phyloP scores from a whole-genome alignment of 108 stramenopile species.

The Cyclostephanos tholiformis region DNA sequence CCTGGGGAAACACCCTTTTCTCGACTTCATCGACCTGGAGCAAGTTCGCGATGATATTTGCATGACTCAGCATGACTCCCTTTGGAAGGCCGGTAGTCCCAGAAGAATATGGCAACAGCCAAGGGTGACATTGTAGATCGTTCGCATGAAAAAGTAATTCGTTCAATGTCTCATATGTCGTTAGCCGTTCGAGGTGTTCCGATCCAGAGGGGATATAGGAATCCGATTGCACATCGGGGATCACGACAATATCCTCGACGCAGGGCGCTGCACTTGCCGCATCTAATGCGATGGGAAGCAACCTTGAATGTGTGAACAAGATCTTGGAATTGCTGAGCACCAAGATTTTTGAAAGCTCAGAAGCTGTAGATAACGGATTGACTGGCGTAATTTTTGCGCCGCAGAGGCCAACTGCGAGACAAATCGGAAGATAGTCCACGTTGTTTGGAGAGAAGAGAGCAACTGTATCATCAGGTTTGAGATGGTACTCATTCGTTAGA shows the following conservation, averaged over 20 bases:
- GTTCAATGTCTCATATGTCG: conserved; percentile 32
- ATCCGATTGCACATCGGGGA: conserved; percentile 62
- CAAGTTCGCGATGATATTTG: conserved; percentile 82
- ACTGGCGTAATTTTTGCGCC: conserved; percentile 85
- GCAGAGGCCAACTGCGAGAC: conserved; percentile 69
- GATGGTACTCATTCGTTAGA: conserved; percentile 53
- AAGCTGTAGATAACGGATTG: conserved; percentile 79
- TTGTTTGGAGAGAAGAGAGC: conserved; percentile 89
- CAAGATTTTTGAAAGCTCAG: conserved; percentile 71
- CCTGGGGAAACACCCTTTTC: conserved; percentile 48
- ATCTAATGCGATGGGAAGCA: conserved; percentile 70
- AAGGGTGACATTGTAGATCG: conserved; percentile 59
- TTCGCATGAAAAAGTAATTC: conserved; percentile 52
- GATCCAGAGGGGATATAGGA: conserved; percentile 60
- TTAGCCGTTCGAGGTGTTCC: conserved; percentile 56
- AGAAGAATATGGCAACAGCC: conserved; percentile 86
- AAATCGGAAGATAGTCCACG: conserved; percentile 81
- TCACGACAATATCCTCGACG: conserved; percentile 71
- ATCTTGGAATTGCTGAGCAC: conserved; percentile 62
- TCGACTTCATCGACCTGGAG: conserved; percentile 70
- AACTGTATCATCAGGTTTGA: conserved; percentile 61
- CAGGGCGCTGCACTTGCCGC: conserved; percentile 49
- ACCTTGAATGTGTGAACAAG: conserved; percentile 68
- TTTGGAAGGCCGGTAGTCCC: conserved; percentile 97
- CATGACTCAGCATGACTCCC: conserved; percentile 89